These are phyloP conservation scores for Fusarium anthophilum DNA, from an alignment of 2,329 filamentous ascomycete genomes.

Conservation along the genomic window DNA sequence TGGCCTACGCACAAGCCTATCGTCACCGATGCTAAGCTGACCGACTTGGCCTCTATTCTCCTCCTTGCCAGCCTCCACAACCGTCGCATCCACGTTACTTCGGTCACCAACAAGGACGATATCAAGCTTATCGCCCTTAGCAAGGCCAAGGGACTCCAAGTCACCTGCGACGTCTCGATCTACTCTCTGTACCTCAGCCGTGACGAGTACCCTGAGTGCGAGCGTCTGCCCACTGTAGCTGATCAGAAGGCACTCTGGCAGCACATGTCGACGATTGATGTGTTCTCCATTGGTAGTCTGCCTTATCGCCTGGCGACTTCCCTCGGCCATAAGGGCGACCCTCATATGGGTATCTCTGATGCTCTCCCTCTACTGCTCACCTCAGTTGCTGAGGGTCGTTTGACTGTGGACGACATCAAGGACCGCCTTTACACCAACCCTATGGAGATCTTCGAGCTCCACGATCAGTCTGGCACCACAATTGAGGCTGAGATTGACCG, in stretches of 20 bases:
- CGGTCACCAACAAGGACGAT: slow-evolving; percentile 81
- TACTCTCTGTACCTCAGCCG: slow-evolving; percentile 81
- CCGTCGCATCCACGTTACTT: slow-evolving; percentile 81
- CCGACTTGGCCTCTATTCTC: slow-evolving; percentile 82
- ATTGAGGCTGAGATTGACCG: slow-evolving; percentile 82
- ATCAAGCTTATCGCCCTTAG: slow-evolving; percentile 79
- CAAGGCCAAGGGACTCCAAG: slow-evolving; percentile 83
- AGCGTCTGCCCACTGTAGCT: slow-evolving; percentile 70
- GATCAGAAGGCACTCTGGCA: slow-evolving; percentile 82
- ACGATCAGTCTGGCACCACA: slow-evolving; percentile 78
- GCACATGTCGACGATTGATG: slow-evolving; percentile 76
- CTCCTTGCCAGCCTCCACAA: slow-evolving; percentile 81
- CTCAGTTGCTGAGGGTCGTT: slow-evolving; percentile 76
- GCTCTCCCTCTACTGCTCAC: slow-evolving; percentile 79
- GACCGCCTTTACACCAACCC: slow-evolving; percentile 79
- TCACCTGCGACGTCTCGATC: slow-evolving; percentile 84
- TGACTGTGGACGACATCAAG: slow-evolving; percentile 79
- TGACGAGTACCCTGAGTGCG: slow-evolving; percentile 73
- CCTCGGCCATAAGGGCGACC: slow-evolving; percentile 62
- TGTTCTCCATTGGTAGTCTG: slow-evolving; percentile 81
- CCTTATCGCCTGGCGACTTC: slow-evolving; percentile 77
- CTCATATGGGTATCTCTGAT: slow-evolving; percentile 75
- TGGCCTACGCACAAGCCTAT: slow-evolving; percentile 84
- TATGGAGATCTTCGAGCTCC: slow-evolving; percentile 82
- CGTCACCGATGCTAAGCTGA: slow-evolving; percentile 82